Base-by-base conservation (phyloP, 2,329 filamentous ascomycete genomes). In the Fusarium redolens region DNA sequence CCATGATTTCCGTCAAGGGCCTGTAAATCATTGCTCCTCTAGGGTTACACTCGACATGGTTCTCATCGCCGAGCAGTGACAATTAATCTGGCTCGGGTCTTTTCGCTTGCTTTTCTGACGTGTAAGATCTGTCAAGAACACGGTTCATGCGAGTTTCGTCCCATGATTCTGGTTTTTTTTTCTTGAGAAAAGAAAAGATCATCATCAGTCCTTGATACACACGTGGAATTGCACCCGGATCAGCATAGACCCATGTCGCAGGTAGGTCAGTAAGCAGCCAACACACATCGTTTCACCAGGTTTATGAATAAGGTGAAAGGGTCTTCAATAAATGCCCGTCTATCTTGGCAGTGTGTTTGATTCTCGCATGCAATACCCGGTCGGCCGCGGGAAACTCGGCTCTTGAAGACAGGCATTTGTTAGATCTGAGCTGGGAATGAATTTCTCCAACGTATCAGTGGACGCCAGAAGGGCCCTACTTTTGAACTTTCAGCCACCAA, bases 281-380 rank as follows among this genome's bases (percentile, higher is more conserved):
- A 35, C 37, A 61, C 44, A n/a, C 41, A 6, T n/a, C 9, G 43
- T 68, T 68, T 68, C 48, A 63, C 50, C 13, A 56, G 31, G 43
- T 37, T 37, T 20, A 20, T 45, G 30, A 35, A 22, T 22, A 63
- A 63, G 48, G 54, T 41, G 28, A 25, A 41, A 47, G 35, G 22
- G 22, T 22, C 22, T 22, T 22, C 22, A 22, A 22, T 22, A 22
- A 22, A 22, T 22, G 22, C 22, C 22, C 22, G 22, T 22, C 22
- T 25, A 28, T 15, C 17, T 67, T 48, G 40, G 18, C 17, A 55
- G n/a, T 30, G 35, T 25, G 65, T 68, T 68, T 62, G 50, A 48
- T 20, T 41, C n/a, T 62, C 20, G n/a, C 56, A 55, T 50, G 55
- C 48, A 22, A n/a, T 22, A 44, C 63, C 63, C 48, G 20, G 65